Conservation (phyloP, 805 yeast species). For the Danielozyma ontarioensis region DNA sequence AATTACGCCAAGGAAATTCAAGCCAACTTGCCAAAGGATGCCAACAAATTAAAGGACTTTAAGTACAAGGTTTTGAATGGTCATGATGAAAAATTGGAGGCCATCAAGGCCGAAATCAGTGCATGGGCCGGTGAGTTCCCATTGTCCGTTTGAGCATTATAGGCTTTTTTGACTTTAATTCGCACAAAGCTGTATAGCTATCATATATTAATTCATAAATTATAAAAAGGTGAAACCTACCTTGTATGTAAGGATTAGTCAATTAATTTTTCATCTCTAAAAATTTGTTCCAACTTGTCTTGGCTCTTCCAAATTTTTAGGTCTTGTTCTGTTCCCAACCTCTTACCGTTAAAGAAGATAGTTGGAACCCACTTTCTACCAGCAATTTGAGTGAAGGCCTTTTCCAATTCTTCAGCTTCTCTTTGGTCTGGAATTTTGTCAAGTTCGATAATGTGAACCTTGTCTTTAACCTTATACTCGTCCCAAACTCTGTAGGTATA, state of each 20-base stretch:
- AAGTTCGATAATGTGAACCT: conserved; percentile 54
- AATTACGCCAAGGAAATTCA: conserved; percentile 62
- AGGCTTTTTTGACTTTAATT: no score
- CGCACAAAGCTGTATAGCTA: no score
- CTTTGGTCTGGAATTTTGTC: conserved; percentile 44
- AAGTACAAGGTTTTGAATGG: conserved; percentile 62
- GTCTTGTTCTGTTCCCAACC: conserved; percentile 53
- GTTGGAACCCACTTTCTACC: conserved; percentile 70
- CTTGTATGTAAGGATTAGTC: no score
- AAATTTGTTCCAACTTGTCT: conserved; percentile 28
- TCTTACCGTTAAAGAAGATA: conserved; percentile 53
- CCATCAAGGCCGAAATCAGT: conserved; percentile 71
- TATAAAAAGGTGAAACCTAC: no score
- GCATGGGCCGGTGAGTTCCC: conserved; percentile 92
- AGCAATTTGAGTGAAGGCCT: conserved; percentile 50
- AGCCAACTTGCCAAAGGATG: conserved; percentile 77
- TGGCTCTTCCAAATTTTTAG: conserved; percentile 33
- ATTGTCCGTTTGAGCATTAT: conserved; percentile 28
- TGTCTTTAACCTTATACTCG: conserved; percentile 44
- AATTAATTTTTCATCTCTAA: conserved; percentile 21
- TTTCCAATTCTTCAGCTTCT: conserved; percentile 50
- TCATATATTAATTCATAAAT: no score
- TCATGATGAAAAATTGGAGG: conserved; percentile 56
- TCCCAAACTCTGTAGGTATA: conserved; percentile 55
- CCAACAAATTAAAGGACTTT: conserved; percentile 78